phyloP scores from a whole-genome alignment of 176 grass and related monocot species.

The Lolium rigidum region DNA sequence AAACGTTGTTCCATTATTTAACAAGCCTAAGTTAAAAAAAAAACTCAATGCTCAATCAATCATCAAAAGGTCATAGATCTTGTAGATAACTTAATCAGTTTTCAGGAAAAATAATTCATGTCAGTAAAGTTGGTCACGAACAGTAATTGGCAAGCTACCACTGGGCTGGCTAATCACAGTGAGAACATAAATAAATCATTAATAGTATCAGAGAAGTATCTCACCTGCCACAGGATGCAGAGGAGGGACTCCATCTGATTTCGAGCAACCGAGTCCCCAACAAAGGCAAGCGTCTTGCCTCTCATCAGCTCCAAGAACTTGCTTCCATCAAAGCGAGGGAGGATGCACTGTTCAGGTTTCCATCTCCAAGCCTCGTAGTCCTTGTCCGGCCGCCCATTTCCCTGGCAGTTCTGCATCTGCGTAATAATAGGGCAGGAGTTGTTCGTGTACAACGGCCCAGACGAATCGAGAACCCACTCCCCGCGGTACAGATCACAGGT shows the following conservation, averaged over 20 bases:
- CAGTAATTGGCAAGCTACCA: background rate
- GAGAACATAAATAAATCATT: conserved; percentile 3
- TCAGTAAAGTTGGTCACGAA: conserved; percentile 6
- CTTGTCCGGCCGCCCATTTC: conserved; percentile 86
- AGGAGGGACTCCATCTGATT: conserved; percentile 98
- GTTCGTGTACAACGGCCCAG: conserved; percentile 81
- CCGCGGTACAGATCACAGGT: conserved; percentile 82
- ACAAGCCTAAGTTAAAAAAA: too few species aligned
- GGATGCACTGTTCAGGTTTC: conserved; percentile 73
- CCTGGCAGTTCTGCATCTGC: conserved; percentile 90
- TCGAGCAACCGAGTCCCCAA: conserved; percentile 89
- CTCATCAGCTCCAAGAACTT: conserved; percentile 96
- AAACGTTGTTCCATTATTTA: too few species aligned
- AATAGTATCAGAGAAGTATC: conserved; percentile 10
- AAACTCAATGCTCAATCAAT: background rate
- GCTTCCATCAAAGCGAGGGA: conserved; percentile 74
- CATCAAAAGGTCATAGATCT: conserved; percentile 24
- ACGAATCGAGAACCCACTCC: conserved; percentile 74
- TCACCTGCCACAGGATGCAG: conserved; percentile 94
- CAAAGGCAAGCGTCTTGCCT: conserved; percentile 88
- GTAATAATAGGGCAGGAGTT: conserved; percentile 91
- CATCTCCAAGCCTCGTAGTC: conserved; percentile 95
- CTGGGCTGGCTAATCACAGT: conserved; percentile 10
- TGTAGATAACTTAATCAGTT: background rate
- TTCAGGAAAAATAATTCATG: background rate